Conservation (phyloP, 1,284 basidiomycete species). For the Thelephora terrestris region DNA sequence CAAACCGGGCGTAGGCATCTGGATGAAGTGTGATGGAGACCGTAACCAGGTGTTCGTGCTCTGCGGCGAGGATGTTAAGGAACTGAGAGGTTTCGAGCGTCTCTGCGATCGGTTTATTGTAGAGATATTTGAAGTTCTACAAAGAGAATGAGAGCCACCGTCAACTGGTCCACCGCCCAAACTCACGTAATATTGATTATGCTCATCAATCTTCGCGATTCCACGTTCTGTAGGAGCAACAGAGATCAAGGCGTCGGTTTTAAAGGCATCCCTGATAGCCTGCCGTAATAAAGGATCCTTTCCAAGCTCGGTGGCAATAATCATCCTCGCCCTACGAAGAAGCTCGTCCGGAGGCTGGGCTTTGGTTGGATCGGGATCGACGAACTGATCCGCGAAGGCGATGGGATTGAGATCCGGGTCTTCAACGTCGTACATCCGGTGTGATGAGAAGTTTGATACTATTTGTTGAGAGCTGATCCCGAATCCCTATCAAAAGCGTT, state of each 20-base stretch:
- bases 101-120: conserved; percentile 68
- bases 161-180: not conserved
- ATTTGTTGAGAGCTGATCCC: conserved; percentile 74
- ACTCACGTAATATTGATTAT: conserved; percentile 83
- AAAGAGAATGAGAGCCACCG: not conserved
- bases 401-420: conserved; percentile 68
- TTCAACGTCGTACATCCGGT: conserved; percentile 59
- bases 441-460: conserved; percentile 68
- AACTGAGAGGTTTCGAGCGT: conserved; percentile 76
- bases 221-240: conserved; percentile 89
- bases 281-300: conserved; percentile 87
- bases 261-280: conserved; percentile 73
- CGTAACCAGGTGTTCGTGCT: conserved; percentile 79
- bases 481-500: conserved; percentile 44
- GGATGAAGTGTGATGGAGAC: conserved; percentile 66
- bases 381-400: conserved; percentile 69
- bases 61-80: conserved; percentile 86
- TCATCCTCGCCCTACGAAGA: conserved; percentile 69
- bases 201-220: conserved; percentile 82
- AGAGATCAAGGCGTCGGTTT: conserved; percentile 68
- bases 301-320: conserved; percentile 85
- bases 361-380: conserved; percentile 51
- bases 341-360: conserved; percentile 52
- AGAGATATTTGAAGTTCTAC: conserved; percentile 93
- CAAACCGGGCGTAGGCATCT: conserved; percentile 53